These are phyloP conservation scores for Debaryomyces psychrophilus DNA, from an alignment of 1,139 yeast species.

Conservation along the genomic window DNA sequence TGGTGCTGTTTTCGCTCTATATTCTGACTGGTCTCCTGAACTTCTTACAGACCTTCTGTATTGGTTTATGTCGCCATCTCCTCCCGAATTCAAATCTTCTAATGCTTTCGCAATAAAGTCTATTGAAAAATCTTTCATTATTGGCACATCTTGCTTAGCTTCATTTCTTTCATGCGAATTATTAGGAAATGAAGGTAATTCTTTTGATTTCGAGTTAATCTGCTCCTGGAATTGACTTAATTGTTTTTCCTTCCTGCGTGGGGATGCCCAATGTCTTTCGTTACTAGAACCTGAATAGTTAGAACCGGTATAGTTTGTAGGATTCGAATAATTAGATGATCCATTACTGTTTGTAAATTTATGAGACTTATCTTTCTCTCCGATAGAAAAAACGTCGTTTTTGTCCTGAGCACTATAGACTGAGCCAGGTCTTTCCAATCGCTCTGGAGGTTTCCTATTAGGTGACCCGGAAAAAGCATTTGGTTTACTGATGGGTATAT, in stretches of 20 bases:
- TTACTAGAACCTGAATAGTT: slow-evolving; percentile 27
- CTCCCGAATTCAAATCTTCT: slow-evolving; percentile 68
- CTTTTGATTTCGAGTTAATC: slow-evolving; percentile 42
- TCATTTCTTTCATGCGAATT: background rate
- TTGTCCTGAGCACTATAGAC: slow-evolving; percentile 29
- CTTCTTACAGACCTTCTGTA: slow-evolving; percentile 43
- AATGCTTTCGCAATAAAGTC: slow-evolving; percentile 60
- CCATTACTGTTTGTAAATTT: slow-evolving; percentile 31
- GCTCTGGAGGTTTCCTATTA: slow-evolving; percentile 24
- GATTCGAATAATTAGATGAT: slow-evolving; percentile 51
- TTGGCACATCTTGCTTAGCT: slow-evolving; percentile 29
- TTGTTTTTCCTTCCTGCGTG: slow-evolving; percentile 44
- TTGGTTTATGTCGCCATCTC: slow-evolving; percentile 56
- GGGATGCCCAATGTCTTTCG: slow-evolving; percentile 58
- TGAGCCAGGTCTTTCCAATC: slow-evolving; percentile 22
- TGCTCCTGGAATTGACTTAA: slow-evolving; percentile 43
- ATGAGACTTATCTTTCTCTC: slow-evolving; percentile 14
- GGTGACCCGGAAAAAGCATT: slow-evolving; percentile 23
- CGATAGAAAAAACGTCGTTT: slow-evolving; percentile 37
- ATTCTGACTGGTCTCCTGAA: slow-evolving; percentile 20
- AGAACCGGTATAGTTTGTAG: slow-evolving; percentile 46
- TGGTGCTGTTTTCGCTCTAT: slow-evolving; percentile 21
- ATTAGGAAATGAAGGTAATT: slow-evolving; percentile 23
- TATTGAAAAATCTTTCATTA: slow-evolving; percentile 49
- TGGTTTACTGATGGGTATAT: slow-evolving; percentile 13